Evolutionary conservation across 2,329 filamentous ascomycete species (phyloP), one percentile per base, ranked within the genome.

Genomic region (Exophiala lecanii-corni): DNA sequence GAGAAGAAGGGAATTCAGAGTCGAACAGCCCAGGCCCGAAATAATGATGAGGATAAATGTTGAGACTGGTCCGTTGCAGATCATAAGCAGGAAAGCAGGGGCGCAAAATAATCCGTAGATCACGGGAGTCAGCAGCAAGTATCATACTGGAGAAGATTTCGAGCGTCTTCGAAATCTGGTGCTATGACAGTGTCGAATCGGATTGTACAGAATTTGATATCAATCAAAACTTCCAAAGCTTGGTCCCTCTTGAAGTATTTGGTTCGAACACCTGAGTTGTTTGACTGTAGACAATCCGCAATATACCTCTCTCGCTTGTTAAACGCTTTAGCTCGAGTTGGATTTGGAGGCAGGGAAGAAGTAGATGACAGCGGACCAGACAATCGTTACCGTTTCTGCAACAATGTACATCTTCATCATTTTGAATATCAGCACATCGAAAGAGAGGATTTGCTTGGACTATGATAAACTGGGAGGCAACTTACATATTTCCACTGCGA

Each of bases 1-100:
- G 0, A 84, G 79, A 0, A 87, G 69, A 45, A 88, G 86, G 0
- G 80, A 76, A 23, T 83, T 70, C 0, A 83, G 69, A 0, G 75
- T 73, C 16, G 70, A 71, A 63, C 75, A 86, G 39, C 82, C 82
- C 56, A 86, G 85, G 0, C 80, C 85, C 1, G 74, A 78, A 2
- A 86, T 81, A 45, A 86, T 86, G 1, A 86, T 65, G 0, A 82
- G 81, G 0, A 82, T 82, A 56, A 86, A 86, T 1, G 81, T 81
- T 23, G 73, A 76, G 9, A 35, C 19, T 18, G 81, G 82, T 9
- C 82, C 82, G 56, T 86, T 86, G 45, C 85, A 75, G 0, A 80
- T 84, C 54, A 85, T 70, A 48, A 79, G 80, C 1, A 79, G 75
- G 1, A 76, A 78, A 79, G 84, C 84, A 70, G 82, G 84, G 15